Percentiles rank a stretch among this genome's conserved stretches.
Evolutionary conservation across 176 grass and related monocot species (phyloP).

Genomic region (Cenchrus americanus): DNA sequence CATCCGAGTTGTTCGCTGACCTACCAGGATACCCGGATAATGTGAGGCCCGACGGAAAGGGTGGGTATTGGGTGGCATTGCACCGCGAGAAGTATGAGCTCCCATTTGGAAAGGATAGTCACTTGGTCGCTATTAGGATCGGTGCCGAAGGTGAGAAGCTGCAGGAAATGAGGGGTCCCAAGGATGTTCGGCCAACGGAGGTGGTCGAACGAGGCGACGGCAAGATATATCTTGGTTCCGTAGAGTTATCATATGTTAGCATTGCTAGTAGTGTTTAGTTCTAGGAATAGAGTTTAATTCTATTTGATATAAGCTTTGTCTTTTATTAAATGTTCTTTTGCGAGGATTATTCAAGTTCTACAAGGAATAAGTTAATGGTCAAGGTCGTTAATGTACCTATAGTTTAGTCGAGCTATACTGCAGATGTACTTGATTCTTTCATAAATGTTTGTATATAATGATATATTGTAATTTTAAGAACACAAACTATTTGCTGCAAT

Average conservation of each 20-base stretch:
- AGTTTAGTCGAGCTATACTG: too few relatives aligned
- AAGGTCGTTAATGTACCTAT: neutral
- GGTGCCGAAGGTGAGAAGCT: neutral
- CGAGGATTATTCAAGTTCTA: too few relatives aligned
- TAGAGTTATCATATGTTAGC: neutral
- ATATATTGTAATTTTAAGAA: too few relatives aligned
- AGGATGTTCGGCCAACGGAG: neutral
- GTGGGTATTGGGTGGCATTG: conserved; percentile 38
- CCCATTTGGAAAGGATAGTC: neutral
- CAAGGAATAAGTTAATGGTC: too few relatives aligned
- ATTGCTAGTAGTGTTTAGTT: neutral
- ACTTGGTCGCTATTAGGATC: neutral
- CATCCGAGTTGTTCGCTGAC: neutral
- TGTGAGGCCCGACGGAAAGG: neutral
- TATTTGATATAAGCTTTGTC: neutral
- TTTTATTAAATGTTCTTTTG: too few relatives aligned
- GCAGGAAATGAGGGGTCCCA: neutral
- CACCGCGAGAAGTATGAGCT: conserved; percentile 9
- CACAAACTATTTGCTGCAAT: too few relatives aligned
- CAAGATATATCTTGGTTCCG: neutral
- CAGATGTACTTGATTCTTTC: too few relatives aligned
- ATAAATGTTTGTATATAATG: too few relatives aligned
- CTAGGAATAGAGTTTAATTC: neutral
- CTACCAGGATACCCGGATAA: conserved; percentile 46
- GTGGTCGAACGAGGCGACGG: neutral